Percentiles rank a stretch among this genome's conserved stretches.
These are phyloP conservation scores for Neonectria hederae DNA, from an alignment of 2,329 filamentous ascomycete species.

Conservation along the genomic window DNA sequence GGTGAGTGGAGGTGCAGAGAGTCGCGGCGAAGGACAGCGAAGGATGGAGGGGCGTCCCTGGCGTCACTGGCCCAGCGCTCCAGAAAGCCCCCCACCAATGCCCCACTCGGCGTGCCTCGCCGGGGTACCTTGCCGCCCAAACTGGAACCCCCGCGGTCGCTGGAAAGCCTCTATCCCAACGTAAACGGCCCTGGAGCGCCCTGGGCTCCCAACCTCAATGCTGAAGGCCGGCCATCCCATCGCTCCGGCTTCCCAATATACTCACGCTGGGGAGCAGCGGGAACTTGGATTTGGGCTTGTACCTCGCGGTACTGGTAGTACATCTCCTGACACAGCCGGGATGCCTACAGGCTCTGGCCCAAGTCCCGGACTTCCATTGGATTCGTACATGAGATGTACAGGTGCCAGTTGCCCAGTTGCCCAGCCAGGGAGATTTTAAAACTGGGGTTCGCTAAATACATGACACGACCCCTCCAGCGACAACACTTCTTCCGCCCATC, in stretches of 20 bases:
- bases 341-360: constrained; percentile 9
- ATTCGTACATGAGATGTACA: too few species aligned
- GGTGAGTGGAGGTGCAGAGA: constrained; percentile 11
- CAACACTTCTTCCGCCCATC: constrained; percentile 30
- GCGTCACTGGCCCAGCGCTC: constrained; percentile 32
- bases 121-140: constrained; percentile 26
- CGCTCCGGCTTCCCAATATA: constrained; percentile 6
- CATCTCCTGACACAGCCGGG: neutral
- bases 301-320: neutral
- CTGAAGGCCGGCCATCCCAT: constrained; percentile 1
- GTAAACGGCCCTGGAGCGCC: neutral
- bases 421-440: constrained; percentile 38
- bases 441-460: constrained; percentile 43
- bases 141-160: constrained; percentile 29
- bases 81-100: constrained; percentile 33
- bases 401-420: too few species aligned
- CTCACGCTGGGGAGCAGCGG: too few species aligned
- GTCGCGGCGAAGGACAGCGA: constrained; percentile 21
- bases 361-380: constrained; percentile 1
- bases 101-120: constrained; percentile 40
- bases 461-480: constrained; percentile 48
- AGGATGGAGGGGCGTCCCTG: constrained; percentile 22
- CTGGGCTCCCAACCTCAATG: constrained; percentile 6
- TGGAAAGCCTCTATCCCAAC: constrained; percentile 1
- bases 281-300: too few species aligned